These are phyloP conservation scores for Epichloe typhina DNA, from an alignment of 2,329 filamentous ascomycete genomes.

Conservation along the genomic window DNA sequence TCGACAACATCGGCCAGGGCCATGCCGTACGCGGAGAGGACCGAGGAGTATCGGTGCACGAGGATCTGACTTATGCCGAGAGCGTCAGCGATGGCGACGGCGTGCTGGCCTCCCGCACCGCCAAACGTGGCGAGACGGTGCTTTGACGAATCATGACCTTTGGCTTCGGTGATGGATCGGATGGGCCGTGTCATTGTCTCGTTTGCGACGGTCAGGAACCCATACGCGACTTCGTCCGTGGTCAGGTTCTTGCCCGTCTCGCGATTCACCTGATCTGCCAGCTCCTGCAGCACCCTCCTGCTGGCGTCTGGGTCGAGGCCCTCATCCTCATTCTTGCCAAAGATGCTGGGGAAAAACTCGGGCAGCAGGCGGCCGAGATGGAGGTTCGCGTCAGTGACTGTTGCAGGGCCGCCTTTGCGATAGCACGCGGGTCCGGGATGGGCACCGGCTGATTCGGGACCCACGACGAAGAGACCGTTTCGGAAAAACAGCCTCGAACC, in stretches of 20 bases:
- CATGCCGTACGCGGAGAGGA: constrained; percentile 34
- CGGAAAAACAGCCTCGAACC: constrained; percentile 58
- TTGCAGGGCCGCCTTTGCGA: constrained; percentile 57
- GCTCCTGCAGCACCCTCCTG: constrained; percentile 25
- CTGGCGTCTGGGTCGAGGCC: constrained; percentile 27
- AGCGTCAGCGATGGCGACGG: constrained; percentile 28
- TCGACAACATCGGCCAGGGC: constrained; percentile 31
- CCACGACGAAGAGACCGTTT: constrained; percentile 61
- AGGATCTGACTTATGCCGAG: constrained; percentile 29
- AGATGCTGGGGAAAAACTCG: constrained; percentile 58
- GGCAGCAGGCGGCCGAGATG: constrained; percentile 47
- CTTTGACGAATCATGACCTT: constrained; percentile 21
- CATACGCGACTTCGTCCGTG: constrained; percentile 23
- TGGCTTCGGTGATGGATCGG: constrained; percentile 21
- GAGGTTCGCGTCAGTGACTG: constrained; percentile 60
- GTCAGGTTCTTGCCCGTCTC: constrained; percentile 13
- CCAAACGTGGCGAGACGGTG: constrained; percentile 25
- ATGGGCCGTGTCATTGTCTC: constrained; percentile 24
- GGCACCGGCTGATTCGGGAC: constrained; percentile 57
- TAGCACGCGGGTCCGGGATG: constrained; percentile 63
- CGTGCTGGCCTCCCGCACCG: constrained; percentile 29
- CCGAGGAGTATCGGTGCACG: constrained; percentile 31
- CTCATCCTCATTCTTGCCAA: constrained; percentile 12
- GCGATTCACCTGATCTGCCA: constrained; percentile 29
- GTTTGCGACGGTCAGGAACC: constrained; percentile 24